Conservation (phyloP, 129 eudicot genomes). For the Gnaphalium uliginosum region DNA sequence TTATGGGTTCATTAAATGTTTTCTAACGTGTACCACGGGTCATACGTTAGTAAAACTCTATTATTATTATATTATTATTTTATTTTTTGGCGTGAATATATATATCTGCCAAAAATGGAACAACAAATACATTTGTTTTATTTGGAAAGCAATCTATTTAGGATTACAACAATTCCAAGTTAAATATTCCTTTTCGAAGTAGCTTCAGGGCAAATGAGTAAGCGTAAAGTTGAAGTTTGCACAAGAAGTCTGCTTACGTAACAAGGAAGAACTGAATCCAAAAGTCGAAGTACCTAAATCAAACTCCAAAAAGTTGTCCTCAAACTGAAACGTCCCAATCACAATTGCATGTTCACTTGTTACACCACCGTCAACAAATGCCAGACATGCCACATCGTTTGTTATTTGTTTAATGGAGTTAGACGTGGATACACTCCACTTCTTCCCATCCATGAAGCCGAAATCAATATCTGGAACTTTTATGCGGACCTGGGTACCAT, state of each 20-base stretch:
- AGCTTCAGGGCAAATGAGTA: background rate
- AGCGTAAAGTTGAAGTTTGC: slow-evolving; percentile 30
- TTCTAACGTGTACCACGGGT: too few species aligned
- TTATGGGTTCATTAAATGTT: too few species aligned
- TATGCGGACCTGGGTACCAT: background rate
- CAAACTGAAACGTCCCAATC: slow-evolving; percentile 40
- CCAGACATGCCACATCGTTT: slow-evolving; percentile 33
- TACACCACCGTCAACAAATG: slow-evolving; percentile 40
- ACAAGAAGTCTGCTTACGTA: slow-evolving; percentile 27
- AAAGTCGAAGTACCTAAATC: slow-evolving; percentile 24
- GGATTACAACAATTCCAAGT: background rate
- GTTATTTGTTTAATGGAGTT: slow-evolving; percentile 37
- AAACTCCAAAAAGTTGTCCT: slow-evolving; percentile 35
- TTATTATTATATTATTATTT: too few species aligned
- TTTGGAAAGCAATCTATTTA: background rate
- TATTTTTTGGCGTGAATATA: too few species aligned
- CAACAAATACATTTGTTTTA: background rate
- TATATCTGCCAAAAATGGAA: background rate
- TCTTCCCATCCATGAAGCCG: slow-evolving; percentile 17
- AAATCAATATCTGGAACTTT: slow-evolving; percentile 35
- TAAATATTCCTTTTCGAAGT: background rate
- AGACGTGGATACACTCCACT: slow-evolving; percentile 39
- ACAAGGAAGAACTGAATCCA: slow-evolving; percentile 32
- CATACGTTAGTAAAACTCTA: too few species aligned
- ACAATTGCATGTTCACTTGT: slow-evolving; percentile 31